phyloP scores from a whole-genome alignment of 345 rosid species.

The Lepidium sativum region DNA sequence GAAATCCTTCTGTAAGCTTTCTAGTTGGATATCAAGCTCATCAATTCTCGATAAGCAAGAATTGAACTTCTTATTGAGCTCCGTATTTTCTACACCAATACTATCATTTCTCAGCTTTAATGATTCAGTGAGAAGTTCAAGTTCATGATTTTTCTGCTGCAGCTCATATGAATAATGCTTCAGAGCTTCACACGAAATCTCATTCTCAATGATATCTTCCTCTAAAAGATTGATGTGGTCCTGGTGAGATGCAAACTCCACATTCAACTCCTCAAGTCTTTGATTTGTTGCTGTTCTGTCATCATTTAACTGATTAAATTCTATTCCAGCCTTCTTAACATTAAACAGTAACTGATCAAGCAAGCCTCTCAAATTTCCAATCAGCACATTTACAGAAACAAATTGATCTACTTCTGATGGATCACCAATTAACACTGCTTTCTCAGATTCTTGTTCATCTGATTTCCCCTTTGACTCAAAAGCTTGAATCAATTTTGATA shows the following conservation, averaged over 20 bases:
- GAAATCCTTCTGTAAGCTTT: slow-evolving; percentile 40
- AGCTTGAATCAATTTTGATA: slow-evolving; percentile 72
- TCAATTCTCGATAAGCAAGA: slow-evolving; percentile 32
- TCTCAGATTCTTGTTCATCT: slow-evolving; percentile 49
- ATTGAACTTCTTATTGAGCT: slow-evolving; percentile 37
- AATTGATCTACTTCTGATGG: slow-evolving; percentile 35
- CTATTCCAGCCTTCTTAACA: slow-evolving; percentile 35
- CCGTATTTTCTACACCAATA: slow-evolving; percentile 42
- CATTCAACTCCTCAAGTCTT: slow-evolving; percentile 36
- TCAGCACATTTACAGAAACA: slow-evolving; percentile 36
- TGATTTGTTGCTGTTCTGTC: slow-evolving; percentile 26
- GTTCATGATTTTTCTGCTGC: slow-evolving; percentile 38
- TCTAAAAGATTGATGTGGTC: slow-evolving; percentile 42
- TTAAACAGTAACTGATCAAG: slow-evolving; percentile 46
- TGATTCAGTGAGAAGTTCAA: slow-evolving; percentile 40
- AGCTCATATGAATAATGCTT: slow-evolving; percentile 39
- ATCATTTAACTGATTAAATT: slow-evolving; percentile 37
- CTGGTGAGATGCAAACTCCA: slow-evolving; percentile 39
- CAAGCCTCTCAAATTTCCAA: slow-evolving; percentile 44
- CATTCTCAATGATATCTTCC: slow-evolving; percentile 49
- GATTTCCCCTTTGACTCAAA: slow-evolving; percentile 60
- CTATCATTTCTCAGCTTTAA: slow-evolving; percentile 33
- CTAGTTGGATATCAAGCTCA: slow-evolving; percentile 53
- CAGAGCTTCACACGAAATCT: slow-evolving; percentile 48
- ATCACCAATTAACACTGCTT: slow-evolving; percentile 24